Evolutionary conservation across 139 green algal species (phyloP).

Genomic region (Asterochloris sp.): DNA sequence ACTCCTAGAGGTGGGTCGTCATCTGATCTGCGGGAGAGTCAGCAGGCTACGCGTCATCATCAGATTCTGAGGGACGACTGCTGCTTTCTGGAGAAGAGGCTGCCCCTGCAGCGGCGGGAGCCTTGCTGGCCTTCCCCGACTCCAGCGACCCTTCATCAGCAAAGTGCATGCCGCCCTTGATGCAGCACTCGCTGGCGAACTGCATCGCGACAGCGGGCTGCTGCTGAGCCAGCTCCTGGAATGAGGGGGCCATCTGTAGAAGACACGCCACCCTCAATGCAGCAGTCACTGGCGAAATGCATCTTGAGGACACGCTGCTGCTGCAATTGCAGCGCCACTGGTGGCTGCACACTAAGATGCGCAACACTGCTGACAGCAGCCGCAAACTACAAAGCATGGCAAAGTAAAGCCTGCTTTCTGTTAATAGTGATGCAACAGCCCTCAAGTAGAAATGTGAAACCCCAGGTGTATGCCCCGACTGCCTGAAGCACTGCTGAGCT

Average conservation of each 20-base stretch:
- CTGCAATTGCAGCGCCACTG: neutral
- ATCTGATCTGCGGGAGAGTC: no score
- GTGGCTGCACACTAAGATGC: neutral
- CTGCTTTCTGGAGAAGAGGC: no score
- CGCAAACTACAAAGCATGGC: neutral
- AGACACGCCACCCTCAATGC: neutral
- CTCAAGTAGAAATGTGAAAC: neutral
- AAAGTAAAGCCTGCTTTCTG: neutral
- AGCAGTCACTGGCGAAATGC: neutral
- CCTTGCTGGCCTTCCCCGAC: no score
- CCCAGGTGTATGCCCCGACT: no score
- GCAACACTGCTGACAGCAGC: neutral
- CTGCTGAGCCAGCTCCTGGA: slow-evolving; percentile 5
- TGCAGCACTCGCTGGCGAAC: slow-evolving; percentile 15
- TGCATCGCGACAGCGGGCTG: slow-evolving; percentile 11
- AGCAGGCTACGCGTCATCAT: no score
- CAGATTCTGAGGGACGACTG: no score
- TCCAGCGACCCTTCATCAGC: no score
- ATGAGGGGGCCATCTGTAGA: slow-evolving; percentile 12
- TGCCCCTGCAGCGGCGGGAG: no score
- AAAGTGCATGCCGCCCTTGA: no score
- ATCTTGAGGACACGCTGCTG: neutral
- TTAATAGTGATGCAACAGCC: neutral
- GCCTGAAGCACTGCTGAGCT: no score
- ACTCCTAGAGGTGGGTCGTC: no score